Evolutionary conservation across 306 rosid species (phyloP).

Genomic region (Albizia julibrissin): DNA sequence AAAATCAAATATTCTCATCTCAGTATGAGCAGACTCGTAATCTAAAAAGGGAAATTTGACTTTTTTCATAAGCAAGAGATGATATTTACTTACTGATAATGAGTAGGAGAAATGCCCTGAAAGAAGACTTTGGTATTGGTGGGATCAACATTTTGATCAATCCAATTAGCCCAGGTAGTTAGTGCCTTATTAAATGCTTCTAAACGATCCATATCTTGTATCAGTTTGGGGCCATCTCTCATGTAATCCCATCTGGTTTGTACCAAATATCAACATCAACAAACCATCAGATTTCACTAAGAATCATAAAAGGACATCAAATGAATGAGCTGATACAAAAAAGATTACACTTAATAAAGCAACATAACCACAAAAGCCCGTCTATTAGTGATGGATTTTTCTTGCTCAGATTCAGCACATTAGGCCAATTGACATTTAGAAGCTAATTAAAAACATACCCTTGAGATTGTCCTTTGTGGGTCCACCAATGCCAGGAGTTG

Average conservation of each 20-base stretch:
- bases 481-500: slow-evolving; percentile 63
- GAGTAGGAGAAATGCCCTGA: slow-evolving; percentile 97
- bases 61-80: neutral
- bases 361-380: neutral
- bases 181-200: slow-evolving; percentile 70
- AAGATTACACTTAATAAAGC: neutral
- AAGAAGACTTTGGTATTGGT: slow-evolving; percentile 78
- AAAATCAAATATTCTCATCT: no score
- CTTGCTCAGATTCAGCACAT: neutral
- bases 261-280: neutral
- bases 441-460: slow-evolving; percentile 49
- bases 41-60: neutral
- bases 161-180: slow-evolving; percentile 88
- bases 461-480: slow-evolving; percentile 73
- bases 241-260: slow-evolving; percentile 79
- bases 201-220: slow-evolving; percentile 80
- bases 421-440: neutral
- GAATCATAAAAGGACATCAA: neutral
- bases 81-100: slow-evolving; percentile 68
- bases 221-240: slow-evolving; percentile 58
- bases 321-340: neutral
- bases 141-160: slow-evolving; percentile 32
- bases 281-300: neutral
- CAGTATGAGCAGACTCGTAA: neutral
- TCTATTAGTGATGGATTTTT: neutral